These are phyloP conservation scores for Staphylotrichum tortipilum DNA, from an alignment of 495 filamentous ascomycete genomes.

Conservation along the genomic window DNA sequence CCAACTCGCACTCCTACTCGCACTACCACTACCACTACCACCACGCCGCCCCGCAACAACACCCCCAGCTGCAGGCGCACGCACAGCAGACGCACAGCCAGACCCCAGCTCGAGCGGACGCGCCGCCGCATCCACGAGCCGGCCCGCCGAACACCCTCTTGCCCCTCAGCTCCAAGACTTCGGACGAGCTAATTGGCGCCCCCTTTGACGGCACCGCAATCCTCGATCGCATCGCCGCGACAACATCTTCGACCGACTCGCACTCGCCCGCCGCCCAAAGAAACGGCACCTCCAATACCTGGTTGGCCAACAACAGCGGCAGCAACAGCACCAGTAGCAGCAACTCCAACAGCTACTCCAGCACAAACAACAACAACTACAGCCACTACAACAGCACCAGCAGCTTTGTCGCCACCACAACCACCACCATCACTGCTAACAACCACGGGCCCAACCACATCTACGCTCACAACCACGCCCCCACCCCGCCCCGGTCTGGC, in stretches of 20 bases:
- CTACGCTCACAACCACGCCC: too few species aligned
- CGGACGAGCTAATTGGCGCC: conserved; percentile 63
- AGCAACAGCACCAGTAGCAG: conserved; percentile 24
- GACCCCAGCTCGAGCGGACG: too few species aligned
- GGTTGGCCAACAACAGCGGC: conserved; percentile 14
- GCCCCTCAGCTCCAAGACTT: conserved; percentile 53
- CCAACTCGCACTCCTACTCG: conserved; percentile 11
- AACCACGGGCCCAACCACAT: too few species aligned
- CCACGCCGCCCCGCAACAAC: conserved; percentile 8
- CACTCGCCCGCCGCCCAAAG: conserved; percentile 27
- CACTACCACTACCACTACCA: conserved; percentile 1
- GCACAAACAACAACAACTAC: not conserved
- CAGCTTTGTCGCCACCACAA: too few species aligned
- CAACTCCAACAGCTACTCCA: conserved; percentile 14
- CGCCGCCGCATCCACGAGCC: conserved; percentile 17
- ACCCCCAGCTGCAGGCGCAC: too few species aligned
- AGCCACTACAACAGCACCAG: conserved; percentile 17
- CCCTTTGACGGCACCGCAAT: conserved; percentile 63
- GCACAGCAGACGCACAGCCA: too few species aligned
- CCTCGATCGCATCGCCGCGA: conserved; percentile 59
- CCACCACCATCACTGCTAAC: too few species aligned
- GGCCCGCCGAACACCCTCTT: conserved; percentile 17
- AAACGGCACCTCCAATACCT: conserved; percentile 23
- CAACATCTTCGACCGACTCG: too few species aligned
- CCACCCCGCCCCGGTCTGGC: conserved; percentile 40